Evolutionary conservation across 2,329 filamentous ascomycete species (phyloP).

Genomic region (Chalara sp.): DNA sequence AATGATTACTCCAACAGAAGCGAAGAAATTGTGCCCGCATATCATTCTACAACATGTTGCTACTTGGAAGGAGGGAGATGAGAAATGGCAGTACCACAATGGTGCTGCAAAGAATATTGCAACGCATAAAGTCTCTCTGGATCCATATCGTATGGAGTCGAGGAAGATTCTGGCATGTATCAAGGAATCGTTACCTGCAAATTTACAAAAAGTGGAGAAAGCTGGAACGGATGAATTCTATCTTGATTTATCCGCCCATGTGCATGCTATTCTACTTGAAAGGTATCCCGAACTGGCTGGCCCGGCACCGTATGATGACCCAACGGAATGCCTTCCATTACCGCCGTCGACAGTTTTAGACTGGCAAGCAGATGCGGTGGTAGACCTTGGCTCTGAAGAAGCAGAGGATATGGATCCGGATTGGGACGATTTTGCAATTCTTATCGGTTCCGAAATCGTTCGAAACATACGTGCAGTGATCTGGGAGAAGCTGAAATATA

Average conservation of each 20-base stretch:
- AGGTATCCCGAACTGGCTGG: constrained; percentile 67
- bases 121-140: constrained; percentile 88
- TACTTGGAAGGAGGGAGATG: constrained; percentile 88
- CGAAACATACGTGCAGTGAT: constrained; percentile 65
- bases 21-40: constrained; percentile 77
- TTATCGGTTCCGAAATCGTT: constrained; percentile 85
- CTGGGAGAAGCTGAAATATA: constrained; percentile 69
- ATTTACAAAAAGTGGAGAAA: constrained; percentile 76
- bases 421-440: constrained; percentile 90
- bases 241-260: constrained; percentile 79
- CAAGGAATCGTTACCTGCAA: constrained; percentile 61
- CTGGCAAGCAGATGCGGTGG: constrained; percentile 76
- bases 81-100: constrained; percentile 83
- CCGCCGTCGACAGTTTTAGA: constrained; percentile 70
- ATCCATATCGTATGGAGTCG: constrained; percentile 83
- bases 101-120: constrained; percentile 74
- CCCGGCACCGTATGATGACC: constrained; percentile 67
- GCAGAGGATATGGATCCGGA: constrained; percentile 78
- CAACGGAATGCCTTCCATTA: constrained; percentile 61
- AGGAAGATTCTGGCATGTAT: constrained; percentile 74
- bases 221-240: constrained; percentile 96
- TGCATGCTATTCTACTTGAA: constrained; percentile 68
- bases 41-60: constrained; percentile 88
- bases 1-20: constrained; percentile 74
- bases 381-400: constrained; percentile 67